Evolutionary conservation across 805 yeast species (phyloP), one percentile per base, ranked within the genome.

Genomic region (Saccharomyces kudriavzevii): DNA sequence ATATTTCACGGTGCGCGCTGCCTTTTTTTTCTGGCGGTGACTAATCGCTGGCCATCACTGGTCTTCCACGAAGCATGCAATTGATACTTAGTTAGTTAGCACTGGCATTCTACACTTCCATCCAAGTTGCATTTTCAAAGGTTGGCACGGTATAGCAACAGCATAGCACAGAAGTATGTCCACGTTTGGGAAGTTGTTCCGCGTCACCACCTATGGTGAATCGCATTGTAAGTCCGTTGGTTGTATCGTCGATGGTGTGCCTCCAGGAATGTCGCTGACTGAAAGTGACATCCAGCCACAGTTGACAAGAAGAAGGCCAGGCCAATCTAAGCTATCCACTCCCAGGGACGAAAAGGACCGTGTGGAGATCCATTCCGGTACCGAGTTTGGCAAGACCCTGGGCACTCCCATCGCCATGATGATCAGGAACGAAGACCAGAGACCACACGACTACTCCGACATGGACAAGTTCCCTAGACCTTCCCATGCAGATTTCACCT

Each of bases 151-250:
- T 45, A 49, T 26, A 40, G 58, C 28, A 17, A 14, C 17, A 35
- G 9, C 24, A 17, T 20, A 35, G 24, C 43, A 35, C 43, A 35
- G 11, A 35, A 17, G 24, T n/a, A 86, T 86, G 94, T 85, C 91
- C 47, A 77, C 89, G 6, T 87, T 86, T 65, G 94, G 94, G 53
- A 75, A 76, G 10, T 58, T 77, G 28, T 69, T 74, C 72, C 76
- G 74, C 56, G 98, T 92, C 60, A 92, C 98, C 58, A 92, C 99
- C 29, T 92, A 90, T 77, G 99, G 99, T 60, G 99, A 94, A 70
- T 89, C 97, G 8, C 99, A 94, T 75, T 94, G 99, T 76, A 87
- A 83, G 65, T 88, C 96, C 9, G 99, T 94, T 45, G 99, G 99
- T 30, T 94, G 98, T 74, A 94, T 94, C 57, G 97, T 94, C 43